Percentiles rank a stretch among this genome's conserved stretches.
phyloP scores from a whole-genome alignment of 169 alveolate species.

The Ichthyophthirius multifiliis region DNA sequence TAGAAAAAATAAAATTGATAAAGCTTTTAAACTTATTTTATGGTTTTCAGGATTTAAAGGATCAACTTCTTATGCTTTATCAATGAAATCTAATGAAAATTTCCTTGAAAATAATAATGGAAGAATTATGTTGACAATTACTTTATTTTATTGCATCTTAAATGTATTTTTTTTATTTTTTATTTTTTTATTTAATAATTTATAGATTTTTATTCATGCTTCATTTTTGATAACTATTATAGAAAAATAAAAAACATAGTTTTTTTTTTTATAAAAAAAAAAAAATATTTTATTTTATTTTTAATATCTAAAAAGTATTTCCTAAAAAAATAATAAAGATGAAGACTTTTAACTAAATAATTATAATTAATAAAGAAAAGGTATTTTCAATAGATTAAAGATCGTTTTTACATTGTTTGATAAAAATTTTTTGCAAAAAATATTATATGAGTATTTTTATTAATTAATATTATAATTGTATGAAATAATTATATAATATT shows the following conservation, averaged over 20 bases:
- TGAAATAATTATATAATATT: no score
- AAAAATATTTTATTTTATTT: not conserved
- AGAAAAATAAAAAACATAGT: not conserved
- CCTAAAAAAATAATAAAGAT: not conserved
- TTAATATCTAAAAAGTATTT: not conserved
- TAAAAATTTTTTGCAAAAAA: not conserved
- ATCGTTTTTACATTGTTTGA: not conserved
- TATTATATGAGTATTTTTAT: no score
- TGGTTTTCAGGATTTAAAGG: conserved; percentile 75
- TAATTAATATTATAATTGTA: no score
- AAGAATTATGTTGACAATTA: conserved; percentile 25
- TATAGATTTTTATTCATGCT: not conserved
- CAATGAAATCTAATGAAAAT: conserved; percentile 8
- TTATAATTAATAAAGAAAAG: not conserved
- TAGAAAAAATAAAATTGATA: not conserved
- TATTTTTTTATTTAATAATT: not conserved
- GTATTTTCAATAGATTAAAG: not conserved
- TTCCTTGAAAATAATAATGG: conserved; percentile 7
- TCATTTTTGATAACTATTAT: not conserved
- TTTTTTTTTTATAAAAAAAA: not conserved
- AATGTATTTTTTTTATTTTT: not conserved
- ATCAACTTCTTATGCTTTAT: conserved; percentile 41
- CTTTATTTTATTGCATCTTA: not conserved
- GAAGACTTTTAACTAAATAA: not conserved
- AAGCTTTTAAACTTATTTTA: conserved; percentile 40